Percentiles rank a stretch among this genome's conserved stretches.
phyloP scores from a whole-genome alignment of 176 grass and related monocot genomes.

The Musa acuminata region DNA sequence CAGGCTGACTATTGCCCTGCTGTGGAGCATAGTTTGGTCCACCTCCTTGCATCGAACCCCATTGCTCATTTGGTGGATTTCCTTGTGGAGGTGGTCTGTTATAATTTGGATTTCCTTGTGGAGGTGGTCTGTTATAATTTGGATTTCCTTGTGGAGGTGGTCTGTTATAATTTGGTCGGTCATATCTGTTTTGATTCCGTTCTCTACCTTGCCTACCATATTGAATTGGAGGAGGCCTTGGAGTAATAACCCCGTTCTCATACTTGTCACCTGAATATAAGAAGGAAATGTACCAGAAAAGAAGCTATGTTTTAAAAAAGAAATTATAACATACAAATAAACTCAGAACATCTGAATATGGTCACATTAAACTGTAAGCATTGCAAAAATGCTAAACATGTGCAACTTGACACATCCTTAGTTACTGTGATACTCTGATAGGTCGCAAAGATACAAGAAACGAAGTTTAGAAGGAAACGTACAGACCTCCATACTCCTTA shows the following conservation, averaged over 20 bases:
- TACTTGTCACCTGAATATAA: conserved; percentile 76
- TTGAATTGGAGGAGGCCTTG: conserved; percentile 63
- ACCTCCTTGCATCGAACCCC: conserved; percentile 18
- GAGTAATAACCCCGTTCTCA: conserved; percentile 77
- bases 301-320: no score
- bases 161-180: conserved; percentile 38
- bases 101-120: not conserved
- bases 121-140: no score
- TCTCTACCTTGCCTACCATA: conserved; percentile 49
- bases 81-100: no score
- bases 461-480: not conserved
- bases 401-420: not conserved
- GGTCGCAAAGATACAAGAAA: not conserved
- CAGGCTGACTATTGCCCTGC: conserved; percentile 40
- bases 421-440: not conserved
- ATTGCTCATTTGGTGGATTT: not conserved
- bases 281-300: not conserved
- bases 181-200: conserved; percentile 26
- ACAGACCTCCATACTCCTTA: conserved; percentile 94
- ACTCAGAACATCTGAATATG: not conserved
- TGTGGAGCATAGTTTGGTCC: conserved; percentile 27
- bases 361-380: no score
- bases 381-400: not conserved
- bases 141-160: conserved; percentile 31
- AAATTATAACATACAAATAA: not conserved